Evolutionary conservation across 169 alveolate genomes (phyloP).

Genomic region (Prorocentrum cordatum): DNA sequence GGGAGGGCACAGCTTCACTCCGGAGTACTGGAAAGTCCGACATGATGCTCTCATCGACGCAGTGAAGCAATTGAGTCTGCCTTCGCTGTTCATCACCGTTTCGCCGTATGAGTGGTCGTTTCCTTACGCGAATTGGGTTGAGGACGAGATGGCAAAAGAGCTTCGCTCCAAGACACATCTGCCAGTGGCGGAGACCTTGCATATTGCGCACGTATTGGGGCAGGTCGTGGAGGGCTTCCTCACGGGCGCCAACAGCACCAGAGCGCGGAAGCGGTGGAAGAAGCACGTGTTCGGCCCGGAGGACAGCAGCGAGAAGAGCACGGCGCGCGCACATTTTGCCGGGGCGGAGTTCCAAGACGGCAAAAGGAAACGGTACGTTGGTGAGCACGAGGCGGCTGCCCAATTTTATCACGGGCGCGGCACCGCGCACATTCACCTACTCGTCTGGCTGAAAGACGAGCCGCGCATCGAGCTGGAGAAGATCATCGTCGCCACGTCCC

Average conservation of each 20-base stretch:
- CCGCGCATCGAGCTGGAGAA: not conserved
- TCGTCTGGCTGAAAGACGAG: not conserved
- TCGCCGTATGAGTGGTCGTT: slow-evolving; percentile 42
- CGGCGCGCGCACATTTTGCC: not conserved
- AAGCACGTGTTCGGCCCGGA: not conserved
- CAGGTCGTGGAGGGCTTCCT: slow-evolving; percentile 5
- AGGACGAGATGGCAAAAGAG: slow-evolving; percentile 5
- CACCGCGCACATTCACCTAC: slow-evolving; percentile 4
- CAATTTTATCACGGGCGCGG: slow-evolving; percentile 39
- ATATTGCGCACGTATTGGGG: slow-evolving; percentile 18
- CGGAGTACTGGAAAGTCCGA: not conserved
- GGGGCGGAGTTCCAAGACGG: slow-evolving; percentile 38
- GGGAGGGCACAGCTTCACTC: not conserved
- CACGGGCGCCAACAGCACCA: not conserved
- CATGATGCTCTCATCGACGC: slow-evolving; percentile 8
- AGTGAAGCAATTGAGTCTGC: not conserved
- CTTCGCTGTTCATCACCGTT: slow-evolving; percentile 3
- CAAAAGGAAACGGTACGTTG: not conserved
- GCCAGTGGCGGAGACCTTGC: slow-evolving; percentile 22
- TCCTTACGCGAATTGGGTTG: not conserved
- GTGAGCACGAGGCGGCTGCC: not conserved
- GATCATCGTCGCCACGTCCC: not conserved
- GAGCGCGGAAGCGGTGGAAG: not conserved
- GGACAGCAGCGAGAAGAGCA: not conserved
- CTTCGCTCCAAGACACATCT: not conserved